Evolutionary conservation across 805 yeast genomes (phyloP).

Genomic region (Hanseniaspora jakobsenii): DNA sequence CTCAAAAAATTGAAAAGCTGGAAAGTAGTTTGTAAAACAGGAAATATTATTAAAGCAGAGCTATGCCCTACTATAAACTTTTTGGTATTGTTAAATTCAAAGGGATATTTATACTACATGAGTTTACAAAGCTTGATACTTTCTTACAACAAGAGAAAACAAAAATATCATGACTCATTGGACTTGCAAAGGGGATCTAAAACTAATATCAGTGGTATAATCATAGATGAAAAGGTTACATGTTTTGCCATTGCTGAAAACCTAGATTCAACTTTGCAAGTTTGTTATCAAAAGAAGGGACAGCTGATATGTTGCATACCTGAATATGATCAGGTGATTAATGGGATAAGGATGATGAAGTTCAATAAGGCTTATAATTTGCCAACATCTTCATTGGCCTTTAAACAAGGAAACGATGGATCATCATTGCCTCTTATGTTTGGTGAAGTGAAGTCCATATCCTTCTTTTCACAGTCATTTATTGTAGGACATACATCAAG

Average conservation of each 20-base stretch:
- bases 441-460: not conserved
- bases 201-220: slow-evolving; percentile 33
- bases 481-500: slow-evolving; percentile 48
- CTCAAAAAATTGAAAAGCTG: slow-evolving; percentile 30
- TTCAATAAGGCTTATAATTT: slow-evolving; percentile 44
- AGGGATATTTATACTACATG: slow-evolving; percentile 43
- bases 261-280: slow-evolving; percentile 43
- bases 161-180: slow-evolving; percentile 20
- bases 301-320: slow-evolving; percentile 33
- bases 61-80: slow-evolving; percentile 38
- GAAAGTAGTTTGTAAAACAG: slow-evolving; percentile 44
- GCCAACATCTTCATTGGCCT: slow-evolving; percentile 46
- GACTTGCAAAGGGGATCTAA: not conserved
- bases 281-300: slow-evolving; percentile 45
- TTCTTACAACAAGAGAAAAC: slow-evolving; percentile 40
- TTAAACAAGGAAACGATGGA: slow-evolving; percentile 41
- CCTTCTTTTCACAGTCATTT: slow-evolving; percentile 53
- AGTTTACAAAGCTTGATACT: slow-evolving; percentile 50
- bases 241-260: slow-evolving; percentile 63
- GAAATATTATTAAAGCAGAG: slow-evolving; percentile 46
- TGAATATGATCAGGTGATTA: slow-evolving; percentile 27
- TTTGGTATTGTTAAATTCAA: slow-evolving; percentile 47
- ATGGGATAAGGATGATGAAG: slow-evolving; percentile 26
- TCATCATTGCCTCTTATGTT: not conserved
- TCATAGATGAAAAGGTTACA: slow-evolving; percentile 42